phyloP scores from a whole-genome alignment of 1,139 yeast species.

The Blastobotrys arbuscula region DNA sequence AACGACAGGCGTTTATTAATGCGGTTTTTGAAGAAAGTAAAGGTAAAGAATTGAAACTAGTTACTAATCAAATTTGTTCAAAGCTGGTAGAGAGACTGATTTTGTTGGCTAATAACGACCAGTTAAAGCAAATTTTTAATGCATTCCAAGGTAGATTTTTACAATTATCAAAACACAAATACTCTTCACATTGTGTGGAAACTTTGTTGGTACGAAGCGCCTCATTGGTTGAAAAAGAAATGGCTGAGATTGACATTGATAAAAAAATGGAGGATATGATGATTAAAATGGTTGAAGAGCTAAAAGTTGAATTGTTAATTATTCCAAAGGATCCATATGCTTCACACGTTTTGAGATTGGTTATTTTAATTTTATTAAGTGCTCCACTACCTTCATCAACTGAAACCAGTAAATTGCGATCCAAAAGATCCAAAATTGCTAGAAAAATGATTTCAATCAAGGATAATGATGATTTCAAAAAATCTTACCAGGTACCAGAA shows the following conservation, averaged over 20 bases:
- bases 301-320: constrained; percentile 50
- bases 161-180: constrained; percentile 78
- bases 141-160: constrained; percentile 68
- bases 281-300: constrained; percentile 58
- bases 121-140: constrained; percentile 56
- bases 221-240: constrained; percentile 69
- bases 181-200: constrained; percentile 90
- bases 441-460: constrained; percentile 88
- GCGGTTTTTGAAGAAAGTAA: constrained; percentile 80
- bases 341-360: constrained; percentile 75
- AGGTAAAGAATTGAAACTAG: constrained; percentile 88
- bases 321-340: constrained; percentile 77
- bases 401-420: constrained; percentile 70
- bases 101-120: constrained; percentile 57
- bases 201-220: constrained; percentile 75
- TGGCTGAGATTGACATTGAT: constrained; percentile 31
- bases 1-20: constrained; percentile 61
- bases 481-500: constrained; percentile 62
- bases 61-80: constrained; percentile 91
- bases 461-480: constrained; percentile 46
- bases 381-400: constrained; percentile 75
- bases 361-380: constrained; percentile 69
- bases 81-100: constrained; percentile 84
- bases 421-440: constrained; percentile 83
- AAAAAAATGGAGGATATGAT: constrained; percentile 55